These are phyloP conservation scores for Wickerhamiella lipophila DNA, from an alignment of 805 yeast species.

Conservation along the genomic window DNA sequence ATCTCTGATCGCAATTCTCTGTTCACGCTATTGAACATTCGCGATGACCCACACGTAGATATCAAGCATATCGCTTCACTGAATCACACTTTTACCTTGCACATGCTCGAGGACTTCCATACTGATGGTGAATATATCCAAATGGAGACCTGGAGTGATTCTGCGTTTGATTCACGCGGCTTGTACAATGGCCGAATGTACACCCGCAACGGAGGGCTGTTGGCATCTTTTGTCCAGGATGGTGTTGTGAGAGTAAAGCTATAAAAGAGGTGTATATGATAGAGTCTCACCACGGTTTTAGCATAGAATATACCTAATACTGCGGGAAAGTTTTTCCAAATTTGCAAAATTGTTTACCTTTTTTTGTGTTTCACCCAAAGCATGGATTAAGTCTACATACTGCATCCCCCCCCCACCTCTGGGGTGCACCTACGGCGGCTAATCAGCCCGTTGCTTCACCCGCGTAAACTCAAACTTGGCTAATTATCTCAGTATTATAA, in stretches of 20 bases:
- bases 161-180: slow-evolving; percentile 24
- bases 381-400: too few relatives aligned
- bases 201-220: slow-evolving; percentile 16
- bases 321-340: too few relatives aligned
- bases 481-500: too few relatives aligned
- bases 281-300: too few relatives aligned
- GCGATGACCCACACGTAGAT: slow-evolving; percentile 16
- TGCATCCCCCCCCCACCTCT: too few relatives aligned
- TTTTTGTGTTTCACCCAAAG: too few relatives aligned
- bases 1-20: slow-evolving; percentile 28
- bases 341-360: too few relatives aligned
- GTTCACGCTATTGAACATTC: slow-evolving; percentile 24
- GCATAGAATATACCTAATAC: too few relatives aligned
- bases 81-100: slow-evolving; percentile 25
- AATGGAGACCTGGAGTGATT: slow-evolving; percentile 26
- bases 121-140: slow-evolving; percentile 18
- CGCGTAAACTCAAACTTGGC: too few relatives aligned
- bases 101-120: slow-evolving; percentile 18
- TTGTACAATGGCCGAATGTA: slow-evolving; percentile 26
- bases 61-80: slow-evolving; percentile 23
- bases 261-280: too few relatives aligned
- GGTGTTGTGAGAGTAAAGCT: slow-evolving; percentile 17
- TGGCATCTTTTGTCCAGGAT: slow-evolving; percentile 26
- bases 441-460: too few relatives aligned
- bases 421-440: too few relatives aligned